These are phyloP conservation scores for Tilletia horrida DNA, from an alignment of 1,284 basidiomycete genomes.

Conservation along the genomic window DNA sequence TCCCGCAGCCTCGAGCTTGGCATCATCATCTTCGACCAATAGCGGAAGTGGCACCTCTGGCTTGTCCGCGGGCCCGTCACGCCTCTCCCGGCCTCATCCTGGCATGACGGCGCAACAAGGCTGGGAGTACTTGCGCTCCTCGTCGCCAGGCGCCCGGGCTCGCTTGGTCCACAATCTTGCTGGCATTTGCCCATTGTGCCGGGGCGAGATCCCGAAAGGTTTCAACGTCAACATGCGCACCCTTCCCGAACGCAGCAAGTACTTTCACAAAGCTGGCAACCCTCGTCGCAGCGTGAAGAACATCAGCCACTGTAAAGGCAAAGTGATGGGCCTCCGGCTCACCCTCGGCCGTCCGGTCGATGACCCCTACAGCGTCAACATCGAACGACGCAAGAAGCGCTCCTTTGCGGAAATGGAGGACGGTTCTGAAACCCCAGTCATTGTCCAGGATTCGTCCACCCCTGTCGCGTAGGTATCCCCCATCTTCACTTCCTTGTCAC, in stretches of 20 bases:
- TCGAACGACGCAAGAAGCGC: slow-evolving; percentile 11
- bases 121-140: not conserved
- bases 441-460: too few species aligned
- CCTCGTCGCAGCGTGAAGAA: slow-evolving; percentile 12
- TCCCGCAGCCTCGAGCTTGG: slow-evolving; percentile 1
- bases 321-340: not conserved
- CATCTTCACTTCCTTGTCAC: too few species aligned
- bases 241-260: not conserved
- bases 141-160: not conserved
- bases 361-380: not conserved
- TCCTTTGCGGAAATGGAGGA: not conserved
- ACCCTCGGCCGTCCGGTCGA: slow-evolving; percentile 8
- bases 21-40: not conserved
- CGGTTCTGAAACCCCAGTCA: not conserved
- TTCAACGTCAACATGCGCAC: slow-evolving; percentile 10
- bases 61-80: too few species aligned
- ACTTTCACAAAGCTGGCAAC: not conserved
- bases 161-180: slow-evolving; percentile 1
- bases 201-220: not conserved
- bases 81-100: slow-evolving; percentile 2
- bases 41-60: slow-evolving; percentile 1
- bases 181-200: slow-evolving; percentile 8
- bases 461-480: too few species aligned
- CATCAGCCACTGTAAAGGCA: not conserved
- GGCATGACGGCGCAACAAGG: not conserved